Evolutionary conservation across 129 eudicot genomes (phyloP).

Genomic region (Smallanthus sonchifolius): DNA sequence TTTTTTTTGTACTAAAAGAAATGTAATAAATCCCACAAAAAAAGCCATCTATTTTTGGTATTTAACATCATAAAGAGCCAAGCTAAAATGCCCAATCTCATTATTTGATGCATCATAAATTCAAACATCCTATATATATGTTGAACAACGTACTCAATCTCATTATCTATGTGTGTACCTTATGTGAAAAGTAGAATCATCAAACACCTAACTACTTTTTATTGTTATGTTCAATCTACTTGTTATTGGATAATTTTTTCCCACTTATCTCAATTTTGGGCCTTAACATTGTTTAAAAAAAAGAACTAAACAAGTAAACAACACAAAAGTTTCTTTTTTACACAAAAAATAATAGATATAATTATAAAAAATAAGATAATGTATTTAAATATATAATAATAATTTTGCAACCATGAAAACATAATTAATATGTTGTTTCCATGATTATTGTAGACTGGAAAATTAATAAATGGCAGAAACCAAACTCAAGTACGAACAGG

Average conservation of each 20-base stretch:
- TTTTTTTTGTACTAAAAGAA: neutral
- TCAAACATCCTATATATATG: constrained; percentile 6
- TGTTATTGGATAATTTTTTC: too few species aligned
- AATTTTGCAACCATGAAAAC: neutral
- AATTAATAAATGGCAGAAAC: constrained; percentile 10
- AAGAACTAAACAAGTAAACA: neutral
- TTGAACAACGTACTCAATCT: neutral
- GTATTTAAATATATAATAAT: neutral
- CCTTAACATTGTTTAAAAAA: neutral
- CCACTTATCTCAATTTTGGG: neutral
- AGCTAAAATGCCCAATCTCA: constrained; percentile 6
- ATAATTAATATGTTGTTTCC: constrained; percentile 9
- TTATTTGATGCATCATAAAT: constrained; percentile 18
- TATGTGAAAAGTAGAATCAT: neutral
- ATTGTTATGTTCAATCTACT: neutral
- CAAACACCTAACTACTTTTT: neutral
- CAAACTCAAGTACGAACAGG: neutral
- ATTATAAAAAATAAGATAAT: neutral
- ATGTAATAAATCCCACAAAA: neutral
- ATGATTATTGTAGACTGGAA: constrained; percentile 9
- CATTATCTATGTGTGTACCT: too few species aligned
- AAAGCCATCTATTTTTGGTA: neutral
- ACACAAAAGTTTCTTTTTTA: neutral
- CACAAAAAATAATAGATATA: neutral
- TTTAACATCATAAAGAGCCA: neutral